These are phyloP conservation scores for Phytophthora cactorum DNA, from an alignment of 352 stramenopile species.

Conservation along the genomic window DNA sequence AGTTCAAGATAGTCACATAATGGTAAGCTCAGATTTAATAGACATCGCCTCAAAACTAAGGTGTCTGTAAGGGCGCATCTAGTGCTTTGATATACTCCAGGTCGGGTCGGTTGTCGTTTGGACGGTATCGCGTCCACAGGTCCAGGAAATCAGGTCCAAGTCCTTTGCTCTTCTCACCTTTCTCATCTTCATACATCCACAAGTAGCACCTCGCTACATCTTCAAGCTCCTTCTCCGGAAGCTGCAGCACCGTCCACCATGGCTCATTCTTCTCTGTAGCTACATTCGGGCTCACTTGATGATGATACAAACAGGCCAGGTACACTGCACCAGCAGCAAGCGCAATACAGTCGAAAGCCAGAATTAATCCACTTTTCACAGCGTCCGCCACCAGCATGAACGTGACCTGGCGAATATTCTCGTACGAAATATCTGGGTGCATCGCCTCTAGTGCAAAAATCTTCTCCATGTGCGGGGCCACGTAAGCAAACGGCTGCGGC, in stretches of 20 bases:
- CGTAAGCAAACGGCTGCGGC: conserved; percentile 71
- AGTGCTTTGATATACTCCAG: conserved; percentile 66
- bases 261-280: conserved; percentile 66
- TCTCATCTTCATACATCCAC: conserved; percentile 72
- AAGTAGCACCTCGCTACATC: conserved; percentile 62
- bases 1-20: too few relatives aligned
- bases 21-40: conserved; percentile 29
- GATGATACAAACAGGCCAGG: conserved; percentile 68
- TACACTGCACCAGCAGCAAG: conserved; percentile 76
- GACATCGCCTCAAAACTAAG: conserved; percentile 22
- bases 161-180: conserved; percentile 30
- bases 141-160: conserved; percentile 57
- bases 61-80: conserved; percentile 53
- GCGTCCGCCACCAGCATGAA: conserved; percentile 70
- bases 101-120: conserved; percentile 61
- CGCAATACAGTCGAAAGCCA: conserved; percentile 60
- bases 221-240: conserved; percentile 61
- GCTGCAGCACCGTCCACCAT: conserved; percentile 71
- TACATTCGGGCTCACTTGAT: conserved; percentile 60
- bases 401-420: conserved; percentile 51
- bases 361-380: conserved; percentile 55
- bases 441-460: conserved; percentile 68
- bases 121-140: conserved; percentile 61
- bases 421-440: conserved; percentile 54
- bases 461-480: conserved; percentile 55